Base-by-base conservation (phyloP, 2,329 filamentous ascomycete species). In the Chaetomiaceae sp. region DNA sequence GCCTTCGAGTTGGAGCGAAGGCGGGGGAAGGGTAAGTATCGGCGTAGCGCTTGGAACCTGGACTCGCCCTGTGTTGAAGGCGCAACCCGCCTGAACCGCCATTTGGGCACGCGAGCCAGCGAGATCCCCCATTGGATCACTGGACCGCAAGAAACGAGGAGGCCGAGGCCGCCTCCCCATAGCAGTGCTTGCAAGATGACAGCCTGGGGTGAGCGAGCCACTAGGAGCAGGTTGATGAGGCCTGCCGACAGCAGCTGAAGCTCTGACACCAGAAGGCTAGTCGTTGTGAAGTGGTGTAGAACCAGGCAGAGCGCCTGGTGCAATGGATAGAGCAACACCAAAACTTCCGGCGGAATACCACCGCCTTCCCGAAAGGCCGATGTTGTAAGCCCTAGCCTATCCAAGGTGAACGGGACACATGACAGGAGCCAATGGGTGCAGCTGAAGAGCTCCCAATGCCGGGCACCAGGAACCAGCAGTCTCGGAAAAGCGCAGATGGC, bases 51-150 rank as follows among this genome's bases (percentile, higher is more conserved):
- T 35, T 70, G 67, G 59, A 74, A 74, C 0, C 74, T 64, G 47
- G 68, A 62, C 9, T 56, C 66, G 43, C 51, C 67, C 65, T 56
- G 73, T 59, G 54, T 71, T 42, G 56, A 62, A 51, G 60, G 62
- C 1, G 68, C 63, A 15, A 73, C 68, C 45, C 82, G 79, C 56
- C 81, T 78, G 58, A 97, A 90, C 35, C 90, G 86, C 88, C 91
- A 96, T 57, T 82, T 88, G 2, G 93, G 93, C 15, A 97, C 87
- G 47, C 91, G 78, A 41, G 91, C 90, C 50, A 98, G 70, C 20
- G 84, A 78, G 43, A 97, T 84, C 37, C 87, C 89, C 86, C 88
- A 94, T 57, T 76, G 77, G 29, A 97, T 78, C 11, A 93, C 78
- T 24, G 81, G 75, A 24, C 80, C 79, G 60, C 88, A 94, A 6